Evolutionary conservation across 768 basidiomycete genomes (phyloP).

Genomic region (Termitomyces sp.): DNA sequence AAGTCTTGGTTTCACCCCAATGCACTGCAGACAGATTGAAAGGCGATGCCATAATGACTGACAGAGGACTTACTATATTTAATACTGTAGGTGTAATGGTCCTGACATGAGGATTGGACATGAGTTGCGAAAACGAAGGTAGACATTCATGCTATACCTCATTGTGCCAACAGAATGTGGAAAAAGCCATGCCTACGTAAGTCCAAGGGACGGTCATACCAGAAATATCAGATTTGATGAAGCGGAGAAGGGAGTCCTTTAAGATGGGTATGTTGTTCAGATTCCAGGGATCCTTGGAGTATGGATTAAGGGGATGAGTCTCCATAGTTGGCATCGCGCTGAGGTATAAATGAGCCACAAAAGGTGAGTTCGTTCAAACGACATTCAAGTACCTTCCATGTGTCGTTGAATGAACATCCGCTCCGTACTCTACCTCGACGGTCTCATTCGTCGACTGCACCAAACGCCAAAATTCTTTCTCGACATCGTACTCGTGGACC

Average conservation of each 20-base stretch:
- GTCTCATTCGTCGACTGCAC: constrained; percentile 87
- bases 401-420: constrained; percentile 95
- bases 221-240: constrained; percentile 97
- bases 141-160: constrained; percentile 44
- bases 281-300: constrained; percentile 94
- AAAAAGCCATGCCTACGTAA: constrained; percentile 98
- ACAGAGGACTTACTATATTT: constrained; percentile 71
- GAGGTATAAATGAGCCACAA: constrained; percentile 1
- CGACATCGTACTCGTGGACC: constrained; percentile 89
- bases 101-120: constrained; percentile 36
- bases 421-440: constrained; percentile 99
- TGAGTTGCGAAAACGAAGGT: background rate
- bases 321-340: constrained; percentile 97
- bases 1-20: constrained; percentile 99
- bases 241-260: constrained; percentile 87
- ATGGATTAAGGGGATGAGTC: constrained; percentile 82
- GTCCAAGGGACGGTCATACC: constrained; percentile 99
- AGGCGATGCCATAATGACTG: constrained; percentile 10
- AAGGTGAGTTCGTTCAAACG: background rate
- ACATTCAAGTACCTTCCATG: constrained; percentile 76
- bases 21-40: constrained; percentile 60
- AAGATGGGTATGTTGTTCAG: constrained; percentile 95
- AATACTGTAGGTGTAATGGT: constrained; percentile 96
- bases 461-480: constrained; percentile 95
- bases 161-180: constrained; percentile 99